phyloP scores from a whole-genome alignment of 306 rosid species.

The Inga leiocalycina region DNA sequence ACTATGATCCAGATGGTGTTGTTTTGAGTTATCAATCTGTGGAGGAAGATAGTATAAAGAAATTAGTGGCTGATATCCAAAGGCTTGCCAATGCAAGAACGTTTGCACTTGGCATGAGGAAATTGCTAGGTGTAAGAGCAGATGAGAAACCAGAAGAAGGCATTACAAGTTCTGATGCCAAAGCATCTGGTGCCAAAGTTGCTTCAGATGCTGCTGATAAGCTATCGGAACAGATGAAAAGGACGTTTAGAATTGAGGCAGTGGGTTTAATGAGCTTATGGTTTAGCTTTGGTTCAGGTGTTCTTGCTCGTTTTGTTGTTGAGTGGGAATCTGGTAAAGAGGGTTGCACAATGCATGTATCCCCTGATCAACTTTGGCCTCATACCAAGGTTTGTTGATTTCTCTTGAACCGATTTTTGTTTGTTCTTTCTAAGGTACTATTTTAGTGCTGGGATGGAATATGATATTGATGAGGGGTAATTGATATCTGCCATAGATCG shows the following conservation, averaged over 20 bases:
- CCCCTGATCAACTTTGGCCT: constrained; percentile 99
- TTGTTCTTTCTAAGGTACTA: constrained; percentile 11
- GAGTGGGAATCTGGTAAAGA: constrained; percentile 99
- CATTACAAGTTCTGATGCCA: constrained; percentile 55
- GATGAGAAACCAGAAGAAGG: constrained; percentile 87
- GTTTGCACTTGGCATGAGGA: constrained; percentile 95
- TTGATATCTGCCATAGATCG: neutral
- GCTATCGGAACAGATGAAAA: constrained; percentile 88
- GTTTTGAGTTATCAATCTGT: constrained; percentile 92
- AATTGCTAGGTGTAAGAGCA: constrained; percentile 78
- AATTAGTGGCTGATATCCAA: constrained; percentile 85
- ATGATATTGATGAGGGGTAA: neutral
- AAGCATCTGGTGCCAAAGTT: constrained; percentile 61
- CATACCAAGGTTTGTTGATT: constrained; percentile 82
- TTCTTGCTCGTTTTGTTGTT: constrained; percentile 95
- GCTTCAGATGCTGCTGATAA: constrained; percentile 71
- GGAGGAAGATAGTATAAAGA: constrained; percentile 87
- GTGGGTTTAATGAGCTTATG: constrained; percentile 97
- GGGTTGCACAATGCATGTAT: constrained; percentile 99
- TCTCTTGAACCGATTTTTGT: constrained; percentile 26
- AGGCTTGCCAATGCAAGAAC: constrained; percentile 97
- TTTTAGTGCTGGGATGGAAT: constrained; percentile 8
- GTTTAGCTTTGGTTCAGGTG: constrained; percentile 97
- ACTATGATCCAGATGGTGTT: constrained; percentile 96
- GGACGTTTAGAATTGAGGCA: constrained; percentile 94